A percentile compares a stretch with the other conserved stretches of the same genome.
phyloP scores from a whole-genome alignment of 2,329 filamentous ascomycete genomes.

The Pyrenochaeta sp. region DNA sequence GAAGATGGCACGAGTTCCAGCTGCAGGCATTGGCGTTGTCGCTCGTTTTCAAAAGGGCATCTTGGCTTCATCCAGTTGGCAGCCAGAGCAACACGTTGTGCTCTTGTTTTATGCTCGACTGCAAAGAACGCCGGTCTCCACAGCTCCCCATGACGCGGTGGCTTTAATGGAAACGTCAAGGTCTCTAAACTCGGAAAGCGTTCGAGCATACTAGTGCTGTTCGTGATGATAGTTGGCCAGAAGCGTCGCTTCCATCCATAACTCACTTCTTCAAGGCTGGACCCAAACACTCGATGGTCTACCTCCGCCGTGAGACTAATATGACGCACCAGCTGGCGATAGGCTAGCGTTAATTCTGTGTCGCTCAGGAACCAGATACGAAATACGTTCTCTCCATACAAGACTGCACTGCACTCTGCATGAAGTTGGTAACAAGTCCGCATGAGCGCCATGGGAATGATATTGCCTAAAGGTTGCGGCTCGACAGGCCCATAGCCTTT shows the following conservation, averaged over 20 bases:
- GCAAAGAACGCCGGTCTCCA: constrained; percentile 40
- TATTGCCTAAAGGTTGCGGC: constrained; percentile 25
- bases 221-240: constrained; percentile 37
- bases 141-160: constrained; percentile 12
- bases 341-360: constrained; percentile 21
- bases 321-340: constrained; percentile 30
- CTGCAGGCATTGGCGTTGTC: constrained; percentile 31
- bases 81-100: constrained; percentile 35
- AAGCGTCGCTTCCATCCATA: constrained; percentile 39
- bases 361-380: constrained; percentile 26
- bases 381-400: constrained; percentile 61
- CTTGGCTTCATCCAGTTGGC: constrained; percentile 35
- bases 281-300: constrained; percentile 29
- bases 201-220: constrained; percentile 21
- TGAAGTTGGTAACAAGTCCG: constrained; percentile 53
- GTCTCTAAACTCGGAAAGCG: constrained; percentile 35
- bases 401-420: constrained; percentile 52
- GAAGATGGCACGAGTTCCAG: constrained; percentile 32
- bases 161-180: constrained; percentile 34
- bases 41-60: constrained; percentile 29
- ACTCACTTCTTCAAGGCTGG: constrained; percentile 32
- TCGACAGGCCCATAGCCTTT: constrained; percentile 31
- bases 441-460: constrained; percentile 37
- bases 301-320: constrained; percentile 30
- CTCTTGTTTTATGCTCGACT: constrained; percentile 31